Evolutionary conservation across 495 filamentous ascomycete genomes (phyloP), one percentile per base, ranked within the genome.

Genomic region (Rhypophila decipiens): DNA sequence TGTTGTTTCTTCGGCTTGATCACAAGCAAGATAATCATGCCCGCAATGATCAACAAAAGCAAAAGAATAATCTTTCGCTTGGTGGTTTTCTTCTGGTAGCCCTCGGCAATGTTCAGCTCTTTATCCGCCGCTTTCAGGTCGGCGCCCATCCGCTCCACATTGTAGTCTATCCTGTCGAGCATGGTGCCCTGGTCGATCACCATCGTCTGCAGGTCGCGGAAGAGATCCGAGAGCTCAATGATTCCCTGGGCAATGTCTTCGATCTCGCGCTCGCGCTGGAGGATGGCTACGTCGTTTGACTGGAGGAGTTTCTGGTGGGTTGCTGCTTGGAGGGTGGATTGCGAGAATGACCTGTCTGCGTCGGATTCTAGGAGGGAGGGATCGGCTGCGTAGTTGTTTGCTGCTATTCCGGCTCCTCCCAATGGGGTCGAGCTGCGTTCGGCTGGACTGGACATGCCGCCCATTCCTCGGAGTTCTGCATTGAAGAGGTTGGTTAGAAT

Each of bases 141-240:
- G 20, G 78, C 80, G 11, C 78, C 81, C 89, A 96, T 96, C 47
- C 78, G 75, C 69, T 98, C 93, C 29, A 98, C 86, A 62, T 98
- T 98, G 69, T 96, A 98, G 61, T 98, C 93, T 58, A 98, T 96
- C 29, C 93, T 79, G 68, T 98, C 93, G 19, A 98, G 79, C 85
- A 98, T 89, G 22, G 88, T 96, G 11, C 93, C 93, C 67, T 98
- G 93, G 64, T 98, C 93, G 49, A 98, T 98, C 46, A 98, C 84
- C 90, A 98, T 96, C 18, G 75, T 80, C 60, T 98, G 94, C 17
- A 98, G 68, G 52, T 97, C 94, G 38, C 91, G 88, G 73, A 98
- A 98, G 34, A 98, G 89, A 60, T 95, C 90, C 1, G 90, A 84
- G 2, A 98, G 75, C 54, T 97, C 94, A 57, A 98, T 96, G 63